Conservation (phyloP, 306 rosid genomes). For the Gynostemma pentaphyllum region DNA sequence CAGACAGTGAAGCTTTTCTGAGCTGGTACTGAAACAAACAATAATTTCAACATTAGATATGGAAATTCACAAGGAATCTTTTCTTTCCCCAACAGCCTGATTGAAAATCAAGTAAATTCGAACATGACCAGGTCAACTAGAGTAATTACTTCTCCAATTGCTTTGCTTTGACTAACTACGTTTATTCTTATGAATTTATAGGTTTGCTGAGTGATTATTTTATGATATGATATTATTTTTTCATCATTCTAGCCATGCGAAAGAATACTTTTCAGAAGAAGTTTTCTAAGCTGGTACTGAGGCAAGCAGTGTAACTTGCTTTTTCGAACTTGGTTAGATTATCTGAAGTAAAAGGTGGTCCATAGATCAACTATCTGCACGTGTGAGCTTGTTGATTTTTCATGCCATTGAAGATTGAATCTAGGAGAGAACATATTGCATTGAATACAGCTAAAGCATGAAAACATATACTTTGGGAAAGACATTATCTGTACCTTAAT, state of each 20-base stretch:
- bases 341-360: no score
- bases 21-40: constrained; percentile 42
- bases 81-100: background rate
- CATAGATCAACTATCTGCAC: no score
- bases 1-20: constrained; percentile 64
- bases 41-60: constrained; percentile 1
- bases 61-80: background rate
- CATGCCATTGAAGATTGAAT: no score
- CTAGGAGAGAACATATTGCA: background rate
- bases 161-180: no score
- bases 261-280: constrained; percentile 63
- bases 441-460: background rate
- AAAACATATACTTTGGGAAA: background rate
- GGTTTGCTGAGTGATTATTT: constrained; percentile 24
- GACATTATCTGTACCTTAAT: constrained; percentile 42
- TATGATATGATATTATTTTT: constrained; percentile 23
- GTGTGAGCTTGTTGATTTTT: no score
- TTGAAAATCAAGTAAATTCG: background rate
- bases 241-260: constrained; percentile 41
- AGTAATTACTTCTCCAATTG: no score
- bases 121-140: background rate
- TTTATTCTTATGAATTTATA: no score
- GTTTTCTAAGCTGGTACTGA: constrained; percentile 58
- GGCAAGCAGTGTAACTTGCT: constrained; percentile 9
- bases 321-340: no score